Evolutionary conservation across 2,329 filamentous ascomycete genomes (phyloP).

Genomic region (Aspergillus sp.): DNA sequence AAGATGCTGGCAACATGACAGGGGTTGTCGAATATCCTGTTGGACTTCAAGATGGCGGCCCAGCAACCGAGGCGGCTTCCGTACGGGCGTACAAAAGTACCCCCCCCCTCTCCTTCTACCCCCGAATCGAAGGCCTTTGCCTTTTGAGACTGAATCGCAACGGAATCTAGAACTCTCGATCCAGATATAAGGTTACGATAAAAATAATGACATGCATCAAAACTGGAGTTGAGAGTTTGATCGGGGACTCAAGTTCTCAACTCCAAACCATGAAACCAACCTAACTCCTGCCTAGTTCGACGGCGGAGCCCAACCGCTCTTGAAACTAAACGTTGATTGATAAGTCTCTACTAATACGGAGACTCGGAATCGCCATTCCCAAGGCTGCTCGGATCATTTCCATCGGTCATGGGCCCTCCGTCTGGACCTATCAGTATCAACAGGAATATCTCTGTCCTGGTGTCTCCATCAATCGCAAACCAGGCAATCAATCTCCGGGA

Average conservation of each 20-base stretch:
- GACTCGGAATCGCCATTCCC: not conserved
- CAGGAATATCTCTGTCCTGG: not conserved
- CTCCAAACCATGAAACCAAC: not conserved
- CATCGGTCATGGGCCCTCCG: not conserved
- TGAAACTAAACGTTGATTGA: not conserved
- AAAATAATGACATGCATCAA: conserved; percentile 1
- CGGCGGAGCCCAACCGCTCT: not conserved
- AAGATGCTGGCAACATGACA: not conserved
- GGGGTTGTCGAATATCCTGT: not conserved
- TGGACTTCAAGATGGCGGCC: not conserved
- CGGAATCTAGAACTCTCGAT: not conserved
- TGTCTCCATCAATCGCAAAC: not conserved
- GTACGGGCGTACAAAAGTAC: not conserved
- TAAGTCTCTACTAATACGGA: not conserved
- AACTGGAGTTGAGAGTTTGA: conserved; percentile 5
- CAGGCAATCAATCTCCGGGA: conserved; percentile 2
- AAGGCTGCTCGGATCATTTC: not conserved
- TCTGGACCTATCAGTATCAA: not conserved
- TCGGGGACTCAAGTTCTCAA: not conserved
- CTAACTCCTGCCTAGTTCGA: not conserved
- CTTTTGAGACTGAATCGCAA: not conserved
- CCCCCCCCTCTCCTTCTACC: not conserved
- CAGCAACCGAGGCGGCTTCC: not conserved
- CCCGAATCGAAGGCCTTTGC: too few relatives aligned
- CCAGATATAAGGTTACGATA: conserved; percentile 1